These are phyloP conservation scores for Manihot esculenta DNA, from an alignment of 441 rosid genomes.

Conservation along the genomic window DNA sequence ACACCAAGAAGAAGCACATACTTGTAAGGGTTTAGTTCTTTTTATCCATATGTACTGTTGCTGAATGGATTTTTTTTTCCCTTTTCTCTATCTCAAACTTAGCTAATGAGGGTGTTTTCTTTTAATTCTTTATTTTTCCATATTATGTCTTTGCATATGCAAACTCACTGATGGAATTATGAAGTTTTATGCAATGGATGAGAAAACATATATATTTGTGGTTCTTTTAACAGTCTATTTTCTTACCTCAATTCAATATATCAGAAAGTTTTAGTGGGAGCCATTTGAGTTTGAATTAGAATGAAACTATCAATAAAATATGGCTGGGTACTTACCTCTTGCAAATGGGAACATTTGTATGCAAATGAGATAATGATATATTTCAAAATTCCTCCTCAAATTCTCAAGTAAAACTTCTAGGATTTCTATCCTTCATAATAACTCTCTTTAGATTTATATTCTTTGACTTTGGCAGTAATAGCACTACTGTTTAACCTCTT, in stretches of 20 bases:
- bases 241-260: background rate
- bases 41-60: constrained; percentile 10
- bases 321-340: background rate
- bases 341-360: background rate
- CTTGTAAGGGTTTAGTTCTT: constrained; percentile 49
- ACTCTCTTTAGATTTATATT: background rate
- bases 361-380: background rate
- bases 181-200: too few relatives aligned
- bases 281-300: background rate
- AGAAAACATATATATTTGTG: too few relatives aligned
- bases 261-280: too few relatives aligned
- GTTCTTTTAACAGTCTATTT: too few relatives aligned
- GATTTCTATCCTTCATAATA: constrained; percentile 4
- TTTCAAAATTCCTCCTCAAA: background rate
- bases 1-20: constrained; percentile 59
- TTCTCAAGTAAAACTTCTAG: background rate
- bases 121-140: constrained; percentile 21
- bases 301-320: background rate
- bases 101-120: background rate
- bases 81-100: background rate
- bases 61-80: background rate
- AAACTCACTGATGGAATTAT: too few relatives aligned
- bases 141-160: too few relatives aligned
- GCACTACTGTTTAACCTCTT: background rate
- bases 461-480: background rate